These are phyloP conservation scores for Rutstroemia sydowiana DNA, from an alignment of 2,329 filamentous ascomycete species.

Conservation along the genomic window DNA sequence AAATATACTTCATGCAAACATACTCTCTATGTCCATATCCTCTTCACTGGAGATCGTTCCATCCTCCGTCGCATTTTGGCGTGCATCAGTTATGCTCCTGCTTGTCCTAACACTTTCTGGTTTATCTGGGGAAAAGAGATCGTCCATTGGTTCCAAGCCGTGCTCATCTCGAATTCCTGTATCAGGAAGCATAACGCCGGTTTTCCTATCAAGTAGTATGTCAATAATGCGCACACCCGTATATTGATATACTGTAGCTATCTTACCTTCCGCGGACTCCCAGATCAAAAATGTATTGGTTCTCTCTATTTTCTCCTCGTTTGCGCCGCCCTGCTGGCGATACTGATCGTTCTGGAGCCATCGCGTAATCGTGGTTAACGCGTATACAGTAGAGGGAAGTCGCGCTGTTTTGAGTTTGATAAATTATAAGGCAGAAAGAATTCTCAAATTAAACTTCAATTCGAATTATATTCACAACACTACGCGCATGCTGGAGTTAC, in stretches of 20 bases:
- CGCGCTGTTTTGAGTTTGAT: too few species aligned
- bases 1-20: slow-evolving; percentile 6
- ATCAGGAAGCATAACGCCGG: slow-evolving; percentile 74
- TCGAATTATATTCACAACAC: too few species aligned
- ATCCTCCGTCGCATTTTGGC: slow-evolving; percentile 28
- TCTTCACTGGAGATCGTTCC: slow-evolving; percentile 43
- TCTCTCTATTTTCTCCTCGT: slow-evolving; percentile 26
- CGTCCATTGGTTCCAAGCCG: slow-evolving; percentile 82
- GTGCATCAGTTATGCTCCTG: slow-evolving; percentile 10
- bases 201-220: slow-evolving; percentile 57
- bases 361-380: background rate
- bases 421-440: too few species aligned
- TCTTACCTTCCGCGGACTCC: slow-evolving; percentile 46
- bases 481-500: too few species aligned
- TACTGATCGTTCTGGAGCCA: slow-evolving; percentile 8
- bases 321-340: slow-evolving; percentile 22
- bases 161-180: slow-evolving; percentile 78
- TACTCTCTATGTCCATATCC: slow-evolving; percentile 60
- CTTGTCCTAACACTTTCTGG: slow-evolving; percentile 18
- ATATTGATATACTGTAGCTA: slow-evolving; percentile 19
- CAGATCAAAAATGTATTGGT: slow-evolving; percentile 42
- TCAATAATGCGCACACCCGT: slow-evolving; percentile 5
- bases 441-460: too few species aligned
- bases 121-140: slow-evolving; percentile 78
- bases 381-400: background rate